These are phyloP conservation scores for Gonium pectorale DNA, from an alignment of 139 green algal genomes.

Conservation along the genomic window DNA sequence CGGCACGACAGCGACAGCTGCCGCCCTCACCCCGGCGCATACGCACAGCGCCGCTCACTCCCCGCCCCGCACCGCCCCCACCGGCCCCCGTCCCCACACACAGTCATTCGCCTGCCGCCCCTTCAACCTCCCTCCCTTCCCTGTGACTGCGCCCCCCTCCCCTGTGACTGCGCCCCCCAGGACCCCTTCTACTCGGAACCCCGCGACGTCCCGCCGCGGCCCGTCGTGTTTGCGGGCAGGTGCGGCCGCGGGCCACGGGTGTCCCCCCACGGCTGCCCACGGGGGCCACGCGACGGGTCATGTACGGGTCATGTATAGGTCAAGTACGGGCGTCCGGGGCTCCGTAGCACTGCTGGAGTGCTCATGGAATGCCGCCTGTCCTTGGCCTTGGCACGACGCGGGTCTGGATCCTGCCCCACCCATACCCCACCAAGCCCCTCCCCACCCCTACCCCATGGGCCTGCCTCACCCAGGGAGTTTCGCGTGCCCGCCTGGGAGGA, in stretches of 20 bases:
- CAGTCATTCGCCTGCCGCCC: not conserved
- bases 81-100: not conserved
- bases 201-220: conserved; percentile 58
- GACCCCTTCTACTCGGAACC: conserved; percentile 73
- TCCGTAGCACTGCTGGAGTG: not conserved
- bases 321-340: not conserved
- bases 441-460: not conserved
- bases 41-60: not conserved
- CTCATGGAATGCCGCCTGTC: not conserved
- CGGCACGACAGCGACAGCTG: not conserved
- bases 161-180: not conserved
- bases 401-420: not conserved
- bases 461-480: conserved; percentile 37
- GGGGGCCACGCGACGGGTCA: no score
- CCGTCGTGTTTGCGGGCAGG: conserved; percentile 70
- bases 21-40: not conserved
- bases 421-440: not conserved
- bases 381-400: no score
- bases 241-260: not conserved
- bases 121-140: not conserved
- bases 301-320: no score
- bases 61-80: not conserved
- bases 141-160: not conserved
- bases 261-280: no score
- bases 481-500: conserved; percentile 49